These are phyloP conservation scores for Pyrenophora tritici-repentis DNA, from an alignment of 2,329 filamentous ascomycete genomes.

Conservation along the genomic window DNA sequence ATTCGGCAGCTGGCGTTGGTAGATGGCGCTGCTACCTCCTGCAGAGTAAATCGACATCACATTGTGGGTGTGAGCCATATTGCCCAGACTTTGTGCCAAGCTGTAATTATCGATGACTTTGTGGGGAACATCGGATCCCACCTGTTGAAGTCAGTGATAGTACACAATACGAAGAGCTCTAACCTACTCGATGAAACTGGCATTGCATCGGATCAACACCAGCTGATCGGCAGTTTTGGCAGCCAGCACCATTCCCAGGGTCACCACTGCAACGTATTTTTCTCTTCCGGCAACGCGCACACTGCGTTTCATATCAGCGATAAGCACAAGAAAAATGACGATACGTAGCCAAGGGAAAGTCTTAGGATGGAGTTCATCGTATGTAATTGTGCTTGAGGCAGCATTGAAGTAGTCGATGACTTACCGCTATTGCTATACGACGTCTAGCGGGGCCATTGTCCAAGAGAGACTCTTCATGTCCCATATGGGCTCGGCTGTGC, in stretches of 20 bases:
- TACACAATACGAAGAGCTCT: not conserved
- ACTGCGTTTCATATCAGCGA: constrained; percentile 59
- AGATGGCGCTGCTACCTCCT: constrained; percentile 8
- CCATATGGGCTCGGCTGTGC: constrained; percentile 11
- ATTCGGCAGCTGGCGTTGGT: constrained; percentile 18
- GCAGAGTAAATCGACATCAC: constrained; percentile 31
- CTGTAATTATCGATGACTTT: constrained; percentile 30
- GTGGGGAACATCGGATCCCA: constrained; percentile 37
- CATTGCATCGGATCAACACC: constrained; percentile 67
- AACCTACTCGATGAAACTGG: constrained; percentile 74
- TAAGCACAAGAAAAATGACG: not conserved
- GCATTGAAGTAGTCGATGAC: constrained; percentile 12
- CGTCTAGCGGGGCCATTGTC: constrained; percentile 51
- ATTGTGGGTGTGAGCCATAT: constrained; percentile 25
- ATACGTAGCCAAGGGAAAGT: not conserved
- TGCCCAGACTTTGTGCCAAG: constrained; percentile 23
- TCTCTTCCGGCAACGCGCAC: constrained; percentile 83
- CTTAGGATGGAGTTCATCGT: not conserved
- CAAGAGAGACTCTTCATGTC: constrained; percentile 31
- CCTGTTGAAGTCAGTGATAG: constrained; percentile 27
- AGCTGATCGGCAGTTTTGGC: constrained; percentile 79
- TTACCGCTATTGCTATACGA: constrained; percentile 55
- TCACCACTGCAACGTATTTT: constrained; percentile 97
- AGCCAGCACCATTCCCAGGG: constrained; percentile 74
- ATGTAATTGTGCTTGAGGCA: not conserved